These are phyloP conservation scores for Candida sojae DNA, from an alignment of 1,139 yeast species.

Conservation along the genomic window DNA sequence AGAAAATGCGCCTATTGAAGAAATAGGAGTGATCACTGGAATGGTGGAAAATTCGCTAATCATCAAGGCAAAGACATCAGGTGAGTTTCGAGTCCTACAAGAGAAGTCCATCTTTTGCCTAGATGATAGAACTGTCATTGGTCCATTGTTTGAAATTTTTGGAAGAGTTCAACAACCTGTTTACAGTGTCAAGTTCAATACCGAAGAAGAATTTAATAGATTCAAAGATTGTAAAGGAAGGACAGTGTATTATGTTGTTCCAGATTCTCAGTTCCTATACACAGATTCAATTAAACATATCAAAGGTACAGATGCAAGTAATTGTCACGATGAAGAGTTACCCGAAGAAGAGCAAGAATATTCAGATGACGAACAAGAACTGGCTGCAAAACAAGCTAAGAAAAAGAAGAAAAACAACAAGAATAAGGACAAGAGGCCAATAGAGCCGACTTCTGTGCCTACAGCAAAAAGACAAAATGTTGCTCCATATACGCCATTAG, in stretches of 20 bases:
- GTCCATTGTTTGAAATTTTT: conserved; percentile 84
- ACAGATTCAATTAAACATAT: conserved; percentile 69
- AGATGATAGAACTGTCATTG: conserved; percentile 71
- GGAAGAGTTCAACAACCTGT: conserved; percentile 87
- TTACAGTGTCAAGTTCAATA: conserved; percentile 71
- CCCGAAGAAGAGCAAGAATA: conserved; percentile 93
- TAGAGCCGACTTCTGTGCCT: conserved; percentile 4
- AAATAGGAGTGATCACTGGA: conserved; percentile 69
- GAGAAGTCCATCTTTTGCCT: conserved; percentile 83
- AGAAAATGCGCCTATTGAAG: conserved; percentile 64
- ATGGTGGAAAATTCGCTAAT: conserved; percentile 74
- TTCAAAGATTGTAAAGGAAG: conserved; percentile 53
- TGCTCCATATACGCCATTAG: conserved; percentile 13
- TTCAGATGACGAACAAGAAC: conserved; percentile 88
- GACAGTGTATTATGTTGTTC: conserved; percentile 74
- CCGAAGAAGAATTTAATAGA: conserved; percentile 49
- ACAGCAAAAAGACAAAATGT: conserved; percentile 18
- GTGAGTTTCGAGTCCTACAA: conserved; percentile 80
- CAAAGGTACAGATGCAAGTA: conserved; percentile 94
- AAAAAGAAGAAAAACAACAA: conserved; percentile 52
- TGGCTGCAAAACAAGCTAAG: conserved; percentile 56
- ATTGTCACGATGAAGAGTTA: conserved; percentile 90
- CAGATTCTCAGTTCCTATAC: conserved; percentile 74
- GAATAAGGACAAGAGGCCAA: conserved; percentile 16
- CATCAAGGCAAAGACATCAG: conserved; percentile 74